Evolutionary conservation across 2,329 filamentous ascomycete species (phyloP).

Genomic region (Paracoccidioides lutzii): DNA sequence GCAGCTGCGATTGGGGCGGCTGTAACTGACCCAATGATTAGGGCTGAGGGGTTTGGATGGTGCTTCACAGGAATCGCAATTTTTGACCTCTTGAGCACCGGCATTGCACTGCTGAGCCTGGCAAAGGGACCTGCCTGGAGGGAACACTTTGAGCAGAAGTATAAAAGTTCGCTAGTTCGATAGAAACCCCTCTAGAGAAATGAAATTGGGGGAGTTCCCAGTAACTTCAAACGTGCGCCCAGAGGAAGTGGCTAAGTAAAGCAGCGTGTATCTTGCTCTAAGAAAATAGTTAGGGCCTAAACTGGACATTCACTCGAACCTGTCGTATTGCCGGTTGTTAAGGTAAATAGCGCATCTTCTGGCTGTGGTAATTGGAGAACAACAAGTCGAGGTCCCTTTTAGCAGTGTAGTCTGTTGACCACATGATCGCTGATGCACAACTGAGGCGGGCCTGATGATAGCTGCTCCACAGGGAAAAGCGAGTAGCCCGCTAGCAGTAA

Average conservation of each 20-base stretch:
- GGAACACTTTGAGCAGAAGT: slow-evolving; percentile 1
- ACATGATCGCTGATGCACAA: neutral
- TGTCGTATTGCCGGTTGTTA: neutral
- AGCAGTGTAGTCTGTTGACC: neutral
- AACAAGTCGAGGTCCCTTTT: neutral
- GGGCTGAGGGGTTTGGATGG: slow-evolving; percentile 3
- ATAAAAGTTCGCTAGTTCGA: neutral
- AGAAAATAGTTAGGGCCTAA: too few relatives aligned
- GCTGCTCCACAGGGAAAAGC: neutral
- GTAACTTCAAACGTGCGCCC: too few relatives aligned
- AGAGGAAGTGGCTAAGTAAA: too few relatives aligned
- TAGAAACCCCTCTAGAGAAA: neutral
- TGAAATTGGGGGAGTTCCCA: neutral
- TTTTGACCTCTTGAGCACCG: neutral
- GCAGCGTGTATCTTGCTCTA: too few relatives aligned
- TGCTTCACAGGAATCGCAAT: slow-evolving; percentile 3
- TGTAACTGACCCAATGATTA: neutral
- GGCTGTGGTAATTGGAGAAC: neutral
- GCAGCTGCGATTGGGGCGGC: slow-evolving; percentile 1
- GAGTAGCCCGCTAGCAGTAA: neutral
- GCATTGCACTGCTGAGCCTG: neutral
- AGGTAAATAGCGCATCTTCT: neutral
- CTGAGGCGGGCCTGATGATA: neutral
- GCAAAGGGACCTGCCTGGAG: neutral
- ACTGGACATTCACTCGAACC: too few relatives aligned